phyloP scores from a whole-genome alignment of 2,329 filamentous ascomycete species.

The Cladophialophora carrionii region DNA sequence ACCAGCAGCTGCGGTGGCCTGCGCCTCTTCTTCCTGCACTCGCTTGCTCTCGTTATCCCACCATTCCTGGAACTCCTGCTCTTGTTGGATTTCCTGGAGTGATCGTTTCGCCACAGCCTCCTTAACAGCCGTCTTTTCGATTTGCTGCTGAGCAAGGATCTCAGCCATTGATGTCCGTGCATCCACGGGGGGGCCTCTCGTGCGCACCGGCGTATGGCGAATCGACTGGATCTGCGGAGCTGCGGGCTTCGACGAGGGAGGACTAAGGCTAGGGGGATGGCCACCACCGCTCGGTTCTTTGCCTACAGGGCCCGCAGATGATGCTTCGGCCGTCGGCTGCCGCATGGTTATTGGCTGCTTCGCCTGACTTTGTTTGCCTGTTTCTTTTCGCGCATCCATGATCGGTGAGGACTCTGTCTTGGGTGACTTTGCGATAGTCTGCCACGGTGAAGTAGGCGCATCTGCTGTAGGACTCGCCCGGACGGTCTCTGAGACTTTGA shows the following conservation, averaged over 20 bases:
- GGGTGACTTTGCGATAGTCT: slow-evolving; percentile 52
- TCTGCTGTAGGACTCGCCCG: slow-evolving; percentile 5
- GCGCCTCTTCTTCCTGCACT: slow-evolving; percentile 65
- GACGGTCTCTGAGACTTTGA: slow-evolving; percentile 42
- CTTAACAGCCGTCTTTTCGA: slow-evolving; percentile 78
- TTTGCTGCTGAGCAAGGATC: slow-evolving; percentile 84
- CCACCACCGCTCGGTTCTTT: slow-evolving; percentile 18
- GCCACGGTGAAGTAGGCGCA: slow-evolving; percentile 64
- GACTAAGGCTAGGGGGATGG: slow-evolving; percentile 38
- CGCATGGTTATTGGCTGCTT: slow-evolving; percentile 62
- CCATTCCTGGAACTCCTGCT: slow-evolving; percentile 96
- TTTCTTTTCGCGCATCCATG: slow-evolving; percentile 17
- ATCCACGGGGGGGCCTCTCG: slow-evolving; percentile 38
- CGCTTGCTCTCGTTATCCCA: slow-evolving; percentile 84
- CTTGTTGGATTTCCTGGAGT: slow-evolving; percentile 90
- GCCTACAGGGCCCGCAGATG: slow-evolving; percentile 19
- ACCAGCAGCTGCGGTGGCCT: slow-evolving; percentile 29
- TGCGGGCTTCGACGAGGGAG: slow-evolving; percentile 39
- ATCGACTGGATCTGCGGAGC: slow-evolving; percentile 50
- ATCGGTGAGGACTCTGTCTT: slow-evolving; percentile 28
- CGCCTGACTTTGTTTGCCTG: slow-evolving; percentile 4
- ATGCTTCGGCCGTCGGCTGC: slow-evolving; percentile 60
- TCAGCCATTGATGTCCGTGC: slow-evolving; percentile 70
- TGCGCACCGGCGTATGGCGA: slow-evolving; percentile 47
- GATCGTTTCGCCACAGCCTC: slow-evolving; percentile 84